These are phyloP conservation scores for Hymenoscyphus scutula DNA, from an alignment of 2,329 filamentous ascomycete species.

Conservation along the genomic window DNA sequence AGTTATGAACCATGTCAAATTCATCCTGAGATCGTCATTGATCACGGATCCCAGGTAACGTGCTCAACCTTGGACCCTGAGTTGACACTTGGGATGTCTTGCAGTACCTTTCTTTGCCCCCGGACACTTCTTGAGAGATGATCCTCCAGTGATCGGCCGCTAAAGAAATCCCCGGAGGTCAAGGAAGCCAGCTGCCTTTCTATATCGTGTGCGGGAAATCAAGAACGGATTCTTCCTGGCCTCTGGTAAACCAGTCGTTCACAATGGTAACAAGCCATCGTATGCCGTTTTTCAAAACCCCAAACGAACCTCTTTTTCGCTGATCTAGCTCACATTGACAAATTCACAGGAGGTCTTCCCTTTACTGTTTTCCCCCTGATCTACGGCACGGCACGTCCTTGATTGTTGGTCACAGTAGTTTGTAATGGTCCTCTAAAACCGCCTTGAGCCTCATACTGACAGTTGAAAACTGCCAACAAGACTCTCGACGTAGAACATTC, in stretches of 20 bases:
- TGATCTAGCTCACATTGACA: not conserved
- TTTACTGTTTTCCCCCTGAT: not conserved
- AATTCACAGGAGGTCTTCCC: not conserved
- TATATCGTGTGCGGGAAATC: not conserved
- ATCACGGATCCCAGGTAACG: not conserved
- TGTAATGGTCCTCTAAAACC: not conserved
- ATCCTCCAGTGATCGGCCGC: not conserved
- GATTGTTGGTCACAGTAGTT: not conserved
- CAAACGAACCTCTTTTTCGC: not conserved
- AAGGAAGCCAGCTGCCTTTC: not conserved
- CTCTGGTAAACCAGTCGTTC: not conserved
- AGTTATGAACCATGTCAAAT: not conserved
- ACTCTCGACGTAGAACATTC: not conserved
- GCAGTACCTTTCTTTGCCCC: no score
- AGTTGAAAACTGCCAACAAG: not conserved
- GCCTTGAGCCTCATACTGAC: conserved; percentile 2
- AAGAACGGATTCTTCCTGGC: not conserved
- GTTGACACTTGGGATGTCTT: not conserved
- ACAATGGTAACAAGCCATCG: not conserved
- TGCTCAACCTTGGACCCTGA: not conserved
- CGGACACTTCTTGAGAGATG: not conserved
- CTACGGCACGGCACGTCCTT: not conserved
- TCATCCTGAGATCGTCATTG: not conserved
- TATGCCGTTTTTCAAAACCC: not conserved
- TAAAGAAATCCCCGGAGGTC: not conserved